Base-by-base conservation (phyloP, 2,329 filamentous ascomycete genomes). In the Aspergillus tanneri region DNA sequence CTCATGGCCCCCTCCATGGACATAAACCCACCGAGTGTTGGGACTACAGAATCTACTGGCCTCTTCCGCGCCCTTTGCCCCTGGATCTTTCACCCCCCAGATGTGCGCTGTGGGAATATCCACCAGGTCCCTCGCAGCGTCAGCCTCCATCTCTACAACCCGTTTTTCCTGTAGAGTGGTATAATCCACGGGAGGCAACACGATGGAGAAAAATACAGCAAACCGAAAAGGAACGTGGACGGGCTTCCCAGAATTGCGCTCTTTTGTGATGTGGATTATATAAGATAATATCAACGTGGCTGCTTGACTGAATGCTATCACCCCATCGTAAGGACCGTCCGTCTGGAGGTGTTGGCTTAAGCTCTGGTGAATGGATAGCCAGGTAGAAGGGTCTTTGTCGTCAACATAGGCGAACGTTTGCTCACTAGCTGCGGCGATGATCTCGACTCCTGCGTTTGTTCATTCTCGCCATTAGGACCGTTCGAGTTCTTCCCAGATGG, bases 231-330 rank as follows among this genome's bases (percentile, higher is more conserved):
- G 58, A n/a, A n/a, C n/a, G n/a, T n/a, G n/a, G n/a, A n/a, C n/a
- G 16, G 45, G 22, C 40, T 47, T 22, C 4, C 23, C 43, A 1
- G 25, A 8, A 12, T 2, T 27, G 8, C 12, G 7, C 12, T 27
- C 8, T 12, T 12, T 27, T 7, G 24, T 12, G 8, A 8, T 7
- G 24, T 27, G 24, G 24, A 27, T 27, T 12, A 27, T 27, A 7
- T 12, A 27, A 4, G 46, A 47, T 8, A 52, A 39, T 3, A 57
- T 53, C 24, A 63, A 48, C 1, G 59, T 53, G 19, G 49, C 59
- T 7, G 59, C 59, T 16, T 62, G 55, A 22, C 54, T 58, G 41
- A 64, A 64, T 7, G 58, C 62, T 5, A 64, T 50, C 11, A 64
- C 49, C 10, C 57, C 61, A 27, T 64, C 61, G 23, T 62, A 64